phyloP scores from a whole-genome alignment of 495 filamentous ascomycete genomes.

The Parmelia sp. region DNA sequence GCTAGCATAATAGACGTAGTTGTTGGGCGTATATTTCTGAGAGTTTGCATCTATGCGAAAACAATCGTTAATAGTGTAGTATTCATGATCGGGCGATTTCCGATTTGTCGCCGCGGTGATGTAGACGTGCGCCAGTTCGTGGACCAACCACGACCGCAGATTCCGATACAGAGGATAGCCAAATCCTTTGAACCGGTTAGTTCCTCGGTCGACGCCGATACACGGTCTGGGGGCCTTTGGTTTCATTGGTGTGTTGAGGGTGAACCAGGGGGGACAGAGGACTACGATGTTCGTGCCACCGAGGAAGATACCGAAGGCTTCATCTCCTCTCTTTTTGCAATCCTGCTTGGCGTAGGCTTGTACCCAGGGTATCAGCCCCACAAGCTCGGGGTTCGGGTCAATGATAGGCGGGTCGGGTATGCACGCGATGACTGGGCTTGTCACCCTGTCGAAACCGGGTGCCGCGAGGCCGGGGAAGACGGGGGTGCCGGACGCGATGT shows the following conservation, averaged over 20 bases:
- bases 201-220: neutral
- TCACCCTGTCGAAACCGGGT: neutral
- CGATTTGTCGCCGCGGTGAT: neutral
- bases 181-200: neutral
- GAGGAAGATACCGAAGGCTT: neutral
- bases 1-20: neutral
- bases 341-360: neutral
- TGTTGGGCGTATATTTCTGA: neutral
- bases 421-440: conserved; percentile 1
- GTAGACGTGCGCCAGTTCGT: neutral
- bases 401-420: neutral
- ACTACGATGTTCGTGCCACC: neutral
- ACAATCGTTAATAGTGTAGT: neutral
- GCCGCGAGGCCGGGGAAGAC: neutral
- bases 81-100: neutral
- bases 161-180: neutral
- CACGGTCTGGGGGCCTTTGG: neutral
- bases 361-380: neutral
- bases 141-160: neutral
- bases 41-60: neutral
- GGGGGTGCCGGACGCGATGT: neutral
- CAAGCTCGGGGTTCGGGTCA: neutral
- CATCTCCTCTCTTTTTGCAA: neutral
- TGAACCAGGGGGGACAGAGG: neutral
- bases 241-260: neutral